Conservation (phyloP, 257 asterid species). For the Verbena officinalis region DNA sequence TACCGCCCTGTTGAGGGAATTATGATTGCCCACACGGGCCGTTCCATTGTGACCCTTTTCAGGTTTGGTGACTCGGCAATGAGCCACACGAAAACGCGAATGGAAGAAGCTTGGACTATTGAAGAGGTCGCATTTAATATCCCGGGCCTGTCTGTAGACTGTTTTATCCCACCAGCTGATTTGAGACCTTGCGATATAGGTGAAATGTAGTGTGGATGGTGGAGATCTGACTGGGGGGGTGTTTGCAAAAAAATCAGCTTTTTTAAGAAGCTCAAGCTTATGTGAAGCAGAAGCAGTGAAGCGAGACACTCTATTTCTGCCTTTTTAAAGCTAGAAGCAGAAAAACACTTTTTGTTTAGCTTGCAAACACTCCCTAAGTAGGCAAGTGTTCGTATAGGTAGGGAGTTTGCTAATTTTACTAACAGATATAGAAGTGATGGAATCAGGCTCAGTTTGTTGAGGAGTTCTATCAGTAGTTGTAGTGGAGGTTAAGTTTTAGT, state of each 20-base stretch:
- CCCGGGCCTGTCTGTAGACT: slow-evolving; percentile 77
- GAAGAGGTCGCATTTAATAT: slow-evolving; percentile 87
- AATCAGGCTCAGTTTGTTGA: slow-evolving; percentile 43
- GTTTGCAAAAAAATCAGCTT: too few species aligned
- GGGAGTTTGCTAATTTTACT: slow-evolving; percentile 41
- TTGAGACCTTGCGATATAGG: slow-evolving; percentile 42
- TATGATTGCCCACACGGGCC: slow-evolving; percentile 92
- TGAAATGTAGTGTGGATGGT: slow-evolving; percentile 54
- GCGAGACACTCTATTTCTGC: too few species aligned
- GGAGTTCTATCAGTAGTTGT: slow-evolving; percentile 31
- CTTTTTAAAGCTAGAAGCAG: too few species aligned
- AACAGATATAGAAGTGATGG: slow-evolving; percentile 32
- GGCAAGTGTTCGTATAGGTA: slow-evolving; percentile 45
- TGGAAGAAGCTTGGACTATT: slow-evolving; percentile 93
- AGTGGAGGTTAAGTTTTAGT: slow-evolving; percentile 51
- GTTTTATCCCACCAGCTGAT: slow-evolving; percentile 84
- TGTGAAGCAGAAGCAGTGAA: too few species aligned
- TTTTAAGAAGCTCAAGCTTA: too few species aligned
- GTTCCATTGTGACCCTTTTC: slow-evolving; percentile 74
- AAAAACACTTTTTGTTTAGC: too few species aligned
- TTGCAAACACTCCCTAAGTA: too few species aligned
- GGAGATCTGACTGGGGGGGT: slow-evolving; percentile 49
- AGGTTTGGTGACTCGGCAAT: slow-evolving; percentile 83
- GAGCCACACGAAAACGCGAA: slow-evolving; percentile 87
- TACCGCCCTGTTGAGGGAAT: slow-evolving; percentile 82